Evolutionary conservation across 163 green algal species (phyloP).

Genomic region (Scenedesmus sp.): DNA sequence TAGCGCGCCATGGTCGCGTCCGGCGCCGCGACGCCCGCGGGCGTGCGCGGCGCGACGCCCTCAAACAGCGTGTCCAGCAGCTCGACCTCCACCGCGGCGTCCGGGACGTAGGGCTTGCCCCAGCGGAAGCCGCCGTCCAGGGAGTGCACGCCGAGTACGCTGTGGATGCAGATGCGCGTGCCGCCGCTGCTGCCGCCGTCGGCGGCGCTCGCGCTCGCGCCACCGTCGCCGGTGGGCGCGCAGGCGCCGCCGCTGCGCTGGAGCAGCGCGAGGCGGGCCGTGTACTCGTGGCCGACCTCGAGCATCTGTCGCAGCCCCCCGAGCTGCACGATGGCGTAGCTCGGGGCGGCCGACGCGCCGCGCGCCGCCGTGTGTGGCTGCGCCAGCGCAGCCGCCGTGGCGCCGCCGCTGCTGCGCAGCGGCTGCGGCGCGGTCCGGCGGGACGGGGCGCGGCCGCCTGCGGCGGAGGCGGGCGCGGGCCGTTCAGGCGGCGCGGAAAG

Average conservation of each 20-base stretch:
- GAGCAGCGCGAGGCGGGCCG: too few species aligned
- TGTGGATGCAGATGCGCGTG: slow-evolving; percentile 7
- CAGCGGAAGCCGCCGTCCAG: slow-evolving; percentile 9
- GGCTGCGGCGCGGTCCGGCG: too few species aligned
- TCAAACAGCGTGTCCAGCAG: slow-evolving; percentile 38
- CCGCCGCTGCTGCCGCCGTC: not conserved
- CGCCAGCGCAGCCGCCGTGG: too few species aligned
- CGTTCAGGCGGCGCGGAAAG: too few species aligned
- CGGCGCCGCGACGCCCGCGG: not conserved
- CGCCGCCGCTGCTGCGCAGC: too few species aligned
- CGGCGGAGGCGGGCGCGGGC: too few species aligned
- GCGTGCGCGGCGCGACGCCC: not conserved
- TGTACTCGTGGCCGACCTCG: slow-evolving; percentile 24
- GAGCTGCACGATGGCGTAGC: slow-evolving; percentile 27
- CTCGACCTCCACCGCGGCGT: slow-evolving; percentile 38
- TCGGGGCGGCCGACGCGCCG: not conserved
- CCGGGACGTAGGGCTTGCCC: slow-evolving; percentile 36
- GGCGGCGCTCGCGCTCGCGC: not conserved
- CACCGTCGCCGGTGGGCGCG: not conserved
- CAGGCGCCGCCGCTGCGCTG: too few species aligned
- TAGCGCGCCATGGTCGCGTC: slow-evolving; percentile 13
- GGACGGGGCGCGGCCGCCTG: slow-evolving; percentile 7
- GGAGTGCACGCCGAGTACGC: slow-evolving; percentile 20
- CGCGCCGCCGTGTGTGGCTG: slow-evolving; percentile 4
- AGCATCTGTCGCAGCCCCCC: slow-evolving; percentile 40